Conservation (phyloP, 805 yeast species). For the Hanseniaspora taiwanica region DNA sequence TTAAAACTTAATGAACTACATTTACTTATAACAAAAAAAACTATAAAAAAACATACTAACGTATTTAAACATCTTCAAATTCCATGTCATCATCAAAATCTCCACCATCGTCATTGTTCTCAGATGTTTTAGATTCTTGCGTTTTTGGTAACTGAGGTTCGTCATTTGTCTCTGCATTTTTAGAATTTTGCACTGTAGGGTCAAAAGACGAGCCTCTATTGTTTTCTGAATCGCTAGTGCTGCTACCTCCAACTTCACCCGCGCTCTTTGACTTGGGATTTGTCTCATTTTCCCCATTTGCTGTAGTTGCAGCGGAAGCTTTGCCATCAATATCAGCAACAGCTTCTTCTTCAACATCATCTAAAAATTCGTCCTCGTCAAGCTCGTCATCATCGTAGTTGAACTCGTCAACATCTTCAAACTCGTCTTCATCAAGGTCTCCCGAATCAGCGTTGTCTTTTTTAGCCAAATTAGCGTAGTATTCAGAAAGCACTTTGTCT, state of each 20-base stretch:
- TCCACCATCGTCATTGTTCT: constrained; percentile 12
- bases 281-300: neutral
- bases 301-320: neutral
- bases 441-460: constrained; percentile 32
- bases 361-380: constrained; percentile 6
- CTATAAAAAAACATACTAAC: neutral
- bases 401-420: constrained; percentile 14
- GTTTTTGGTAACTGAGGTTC: neutral
- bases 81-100: constrained; percentile 24
- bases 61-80: constrained; percentile 21
- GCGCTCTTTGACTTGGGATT: neutral
- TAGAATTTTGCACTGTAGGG: neutral
- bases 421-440: constrained; percentile 12
- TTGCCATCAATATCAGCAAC: constrained; percentile 3
- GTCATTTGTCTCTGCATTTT: neutral
- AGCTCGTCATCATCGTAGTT: constrained; percentile 8
- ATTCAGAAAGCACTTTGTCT: constrained; percentile 59
- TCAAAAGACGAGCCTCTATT: neutral
- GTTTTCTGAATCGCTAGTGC: neutral
- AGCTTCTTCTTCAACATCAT: constrained; percentile 5
- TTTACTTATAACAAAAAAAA: neutral
- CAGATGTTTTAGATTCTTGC: constrained; percentile 1
- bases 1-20: neutral
- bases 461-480: constrained; percentile 64
- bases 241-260: neutral